Evolutionary conservation across 441 rosid species (phyloP), one percentile per base, ranked within the genome.

Genomic region (Adansonia madagascariensis): DNA sequence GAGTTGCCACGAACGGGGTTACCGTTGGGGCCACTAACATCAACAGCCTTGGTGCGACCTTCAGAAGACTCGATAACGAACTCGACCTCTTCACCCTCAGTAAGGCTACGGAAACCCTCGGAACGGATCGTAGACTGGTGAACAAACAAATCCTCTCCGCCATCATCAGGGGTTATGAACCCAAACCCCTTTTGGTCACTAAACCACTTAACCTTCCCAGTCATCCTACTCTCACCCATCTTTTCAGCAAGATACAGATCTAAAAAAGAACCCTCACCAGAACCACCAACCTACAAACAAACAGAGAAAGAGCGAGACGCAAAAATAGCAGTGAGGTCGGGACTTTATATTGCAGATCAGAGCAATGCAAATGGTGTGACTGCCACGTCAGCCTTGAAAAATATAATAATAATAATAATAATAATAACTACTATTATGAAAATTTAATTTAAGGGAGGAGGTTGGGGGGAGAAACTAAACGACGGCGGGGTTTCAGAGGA

Each of bases 181-280:
- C 95, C 92, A 63, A 81, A 91, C 0, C 94, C 94, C 87, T 91
- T 91, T 61, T 81, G 86, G 77, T 84, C 86, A 60, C 82, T 88
- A 82, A 91, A 91, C 95, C 95, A 91, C 82, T 89, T 91, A 2
- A 91, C 95, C 60, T 86, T 74, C 4, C 95, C 95, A 1, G 83
- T 85, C 31, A 81, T 68, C 69, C 93, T 84, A 56, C 90, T 92
- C 10, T 86, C 88, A 49, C 89, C 75, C 83, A 79, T 82, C 46
- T 15, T 71, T 67, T 64, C 22, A 4, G 3, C 61, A 20, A 20
- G 8, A 2, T 55, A 27, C 78, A 73, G 79, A 76, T 78, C 57
- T 47, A 55, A 49, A 15, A 79, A 41, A 31, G 7, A 41, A 76
- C 71, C 74, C 82, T 83, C 76, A 63, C 73, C 46, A 53, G 27